phyloP scores from a whole-genome alignment of 257 asterid species.

The Capsicum pubescens region DNA sequence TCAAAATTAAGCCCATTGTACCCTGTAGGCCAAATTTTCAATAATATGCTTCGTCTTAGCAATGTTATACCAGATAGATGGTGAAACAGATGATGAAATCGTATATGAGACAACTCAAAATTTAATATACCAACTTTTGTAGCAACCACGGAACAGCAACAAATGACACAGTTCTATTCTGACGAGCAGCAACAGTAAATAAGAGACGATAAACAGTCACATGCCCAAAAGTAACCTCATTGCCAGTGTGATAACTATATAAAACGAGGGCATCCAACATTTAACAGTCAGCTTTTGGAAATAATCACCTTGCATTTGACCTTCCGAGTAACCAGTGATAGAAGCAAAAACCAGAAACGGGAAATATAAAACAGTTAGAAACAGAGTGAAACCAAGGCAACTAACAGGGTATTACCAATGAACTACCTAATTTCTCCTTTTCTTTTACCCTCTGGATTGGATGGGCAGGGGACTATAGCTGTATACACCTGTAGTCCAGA shows the following conservation, averaged over 20 bases:
- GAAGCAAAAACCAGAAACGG: background rate
- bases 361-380: background rate
- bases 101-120: no score
- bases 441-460: slow-evolving; percentile 20
- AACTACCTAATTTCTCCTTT: slow-evolving; percentile 11
- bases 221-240: no score
- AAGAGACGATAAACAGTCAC: background rate
- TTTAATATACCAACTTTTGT: no score
- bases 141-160: no score
- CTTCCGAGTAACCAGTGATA: background rate
- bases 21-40: no score
- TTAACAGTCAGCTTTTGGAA: background rate
- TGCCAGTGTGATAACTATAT: no score
- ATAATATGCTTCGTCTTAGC: no score
- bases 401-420: slow-evolving; percentile 8
- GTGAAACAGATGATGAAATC: no score
- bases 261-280: background rate
- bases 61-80: no score
- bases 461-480: background rate
- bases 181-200: background rate
- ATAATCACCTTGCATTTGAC: background rate
- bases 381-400: background rate
- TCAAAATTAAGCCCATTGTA: no score
- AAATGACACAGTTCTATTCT: background rate
- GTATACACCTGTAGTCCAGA: slow-evolving; percentile 9